phyloP scores from a whole-genome alignment of 2,329 filamentous ascomycete species.

The Penicillium freii region DNA sequence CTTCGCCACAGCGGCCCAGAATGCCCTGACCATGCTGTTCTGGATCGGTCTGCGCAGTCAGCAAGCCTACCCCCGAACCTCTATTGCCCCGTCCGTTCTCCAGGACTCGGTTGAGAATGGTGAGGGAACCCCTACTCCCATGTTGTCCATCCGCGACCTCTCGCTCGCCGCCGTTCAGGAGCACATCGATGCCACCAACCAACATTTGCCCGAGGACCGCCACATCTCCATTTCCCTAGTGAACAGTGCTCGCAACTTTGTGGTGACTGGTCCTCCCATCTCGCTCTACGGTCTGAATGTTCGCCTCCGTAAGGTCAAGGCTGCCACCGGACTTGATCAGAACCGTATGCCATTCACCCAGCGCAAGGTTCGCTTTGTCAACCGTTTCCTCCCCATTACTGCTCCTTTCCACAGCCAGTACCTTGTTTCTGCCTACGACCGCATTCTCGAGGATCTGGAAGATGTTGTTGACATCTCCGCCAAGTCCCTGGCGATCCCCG shows the following conservation, averaged over 20 bases:
- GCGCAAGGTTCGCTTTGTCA: conserved; percentile 93
- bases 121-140: conserved; percentile 92
- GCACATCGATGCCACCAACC: conserved; percentile 94
- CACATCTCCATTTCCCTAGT: conserved; percentile 94
- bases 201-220: conserved; percentile 86
- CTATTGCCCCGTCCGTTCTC: conserved; percentile 82
- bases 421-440: conserved; percentile 73
- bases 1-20: conserved; percentile 74
- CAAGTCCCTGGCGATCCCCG: conserved; percentile 72
- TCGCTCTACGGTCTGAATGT: conserved; percentile 95
- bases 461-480: conserved; percentile 74
- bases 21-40: conserved; percentile 89
- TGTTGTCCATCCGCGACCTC: conserved; percentile 95
- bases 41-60: conserved; percentile 98
- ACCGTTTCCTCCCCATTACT: conserved; percentile 95
- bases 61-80: conserved; percentile 94
- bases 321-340: conserved; percentile 94
- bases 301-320: conserved; percentile 93
- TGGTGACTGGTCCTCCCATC: conserved; percentile 92
- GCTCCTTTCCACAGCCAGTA: conserved; percentile 98
- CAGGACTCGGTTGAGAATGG: conserved; percentile 92
- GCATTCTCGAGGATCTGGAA: conserved; percentile 85
- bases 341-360: conserved; percentile 91
- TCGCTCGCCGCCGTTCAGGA: conserved; percentile 85
- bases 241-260: conserved; percentile 95